Evolutionary conservation across 371 early-diverging fungal genomes (phyloP).

Genomic region (Rhizopus arrhizus): DNA sequence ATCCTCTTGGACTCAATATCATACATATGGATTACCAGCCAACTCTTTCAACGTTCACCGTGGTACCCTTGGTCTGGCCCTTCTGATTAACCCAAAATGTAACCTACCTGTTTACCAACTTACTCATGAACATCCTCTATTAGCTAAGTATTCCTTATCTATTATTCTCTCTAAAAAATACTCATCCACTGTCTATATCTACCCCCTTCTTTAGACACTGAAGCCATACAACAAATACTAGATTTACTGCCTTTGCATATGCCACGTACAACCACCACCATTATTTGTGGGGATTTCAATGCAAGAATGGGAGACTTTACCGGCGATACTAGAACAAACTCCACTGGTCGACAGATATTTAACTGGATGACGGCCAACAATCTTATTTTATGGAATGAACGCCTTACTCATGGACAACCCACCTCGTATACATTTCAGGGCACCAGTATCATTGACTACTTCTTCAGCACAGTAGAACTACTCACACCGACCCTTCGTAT

Average conservation of each 20-base stretch:
- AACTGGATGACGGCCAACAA: background rate
- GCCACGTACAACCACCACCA: background rate
- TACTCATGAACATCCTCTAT: background rate
- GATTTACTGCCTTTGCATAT: background rate
- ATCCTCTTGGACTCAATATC: too few species aligned
- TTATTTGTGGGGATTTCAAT: conserved; percentile 8
- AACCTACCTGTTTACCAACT: background rate
- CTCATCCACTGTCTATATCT: conserved; percentile 2
- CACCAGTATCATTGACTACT: conserved; percentile 6
- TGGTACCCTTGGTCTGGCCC: too few species aligned
- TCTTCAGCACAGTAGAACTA: conserved; percentile 2
- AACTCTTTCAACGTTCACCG: too few species aligned
- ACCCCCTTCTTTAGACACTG: background rate
- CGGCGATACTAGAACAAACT: background rate
- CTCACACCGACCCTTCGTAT: background rate
- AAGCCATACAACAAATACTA: background rate
- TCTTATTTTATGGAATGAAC: conserved; percentile 10
- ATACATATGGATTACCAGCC: conserved; percentile 3
- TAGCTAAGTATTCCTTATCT: conserved; percentile 5
- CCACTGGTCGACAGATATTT: background rate
- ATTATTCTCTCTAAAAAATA: background rate
- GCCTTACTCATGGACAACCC: conserved; percentile 10
- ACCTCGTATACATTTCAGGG: conserved; percentile 4
- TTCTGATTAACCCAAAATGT: too few species aligned
- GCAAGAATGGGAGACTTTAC: too few species aligned